Evolutionary conservation across 2,329 filamentous ascomycete species (phyloP).

Genomic region (Graphilbum fragrans): DNA sequence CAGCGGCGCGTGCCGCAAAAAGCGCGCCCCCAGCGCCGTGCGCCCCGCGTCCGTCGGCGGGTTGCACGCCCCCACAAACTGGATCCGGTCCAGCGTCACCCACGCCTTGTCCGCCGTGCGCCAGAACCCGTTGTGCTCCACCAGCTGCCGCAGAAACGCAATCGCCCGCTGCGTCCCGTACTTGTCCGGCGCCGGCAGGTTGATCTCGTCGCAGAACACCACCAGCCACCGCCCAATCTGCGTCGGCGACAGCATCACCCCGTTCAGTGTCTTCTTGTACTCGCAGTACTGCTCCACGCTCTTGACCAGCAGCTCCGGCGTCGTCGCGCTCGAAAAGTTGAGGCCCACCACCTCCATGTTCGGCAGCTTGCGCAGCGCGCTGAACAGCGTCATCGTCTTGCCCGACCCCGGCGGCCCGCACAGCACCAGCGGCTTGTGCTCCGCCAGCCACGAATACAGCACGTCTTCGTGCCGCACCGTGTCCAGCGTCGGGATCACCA

Average conservation of each 20-base stretch:
- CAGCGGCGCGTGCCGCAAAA: slow-evolving; percentile 92
- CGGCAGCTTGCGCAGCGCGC: slow-evolving; percentile 86
- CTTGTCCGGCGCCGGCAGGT: slow-evolving; percentile 91
- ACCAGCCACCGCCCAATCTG: slow-evolving; percentile 98
- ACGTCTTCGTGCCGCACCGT: slow-evolving; percentile 97
- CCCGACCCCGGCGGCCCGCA: slow-evolving; percentile 96
- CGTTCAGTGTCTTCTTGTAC: slow-evolving; percentile 96
- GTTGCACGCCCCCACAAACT: slow-evolving; percentile 98
- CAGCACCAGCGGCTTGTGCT: slow-evolving; percentile 92
- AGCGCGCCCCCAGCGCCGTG: slow-evolving; percentile 84
- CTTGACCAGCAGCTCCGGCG: slow-evolving; percentile 94
- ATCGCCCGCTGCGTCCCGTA: slow-evolving; percentile 97
- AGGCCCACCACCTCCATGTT: slow-evolving; percentile 99
- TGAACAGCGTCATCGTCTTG: slow-evolving; percentile 99
- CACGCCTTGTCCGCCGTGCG: slow-evolving; percentile 92
- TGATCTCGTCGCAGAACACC: slow-evolving; percentile 99
- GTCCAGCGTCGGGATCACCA: slow-evolving; percentile 95
- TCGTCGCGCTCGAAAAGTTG: slow-evolving; percentile 98
- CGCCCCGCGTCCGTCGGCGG: slow-evolving; percentile 94
- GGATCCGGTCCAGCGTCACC: slow-evolving; percentile 94
- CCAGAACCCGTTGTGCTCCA: slow-evolving; percentile 99
- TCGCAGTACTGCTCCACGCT: slow-evolving; percentile 99
- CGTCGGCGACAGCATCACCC: slow-evolving; percentile 86
- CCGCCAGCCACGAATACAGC: slow-evolving; percentile 97
- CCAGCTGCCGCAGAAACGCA: slow-evolving; percentile 90